These are phyloP conservation scores for Asterochloris erici DNA, from an alignment of 139 green algal species.

Conservation along the genomic window DNA sequence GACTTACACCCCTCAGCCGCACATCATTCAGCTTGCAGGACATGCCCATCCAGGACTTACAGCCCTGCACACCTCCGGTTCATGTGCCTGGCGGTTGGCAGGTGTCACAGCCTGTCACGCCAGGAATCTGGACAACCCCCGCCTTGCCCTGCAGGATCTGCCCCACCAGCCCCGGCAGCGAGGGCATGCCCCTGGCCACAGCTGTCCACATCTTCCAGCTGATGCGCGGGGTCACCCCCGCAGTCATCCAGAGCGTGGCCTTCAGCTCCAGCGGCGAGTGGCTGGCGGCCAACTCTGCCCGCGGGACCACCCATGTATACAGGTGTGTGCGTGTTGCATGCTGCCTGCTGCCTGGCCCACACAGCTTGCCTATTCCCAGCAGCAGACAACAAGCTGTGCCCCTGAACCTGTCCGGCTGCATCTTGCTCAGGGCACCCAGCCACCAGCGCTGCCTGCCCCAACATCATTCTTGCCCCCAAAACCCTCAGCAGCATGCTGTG, in stretches of 20 bases:
- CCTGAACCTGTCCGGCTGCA: neutral
- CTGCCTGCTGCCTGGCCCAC: neutral
- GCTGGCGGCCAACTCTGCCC: conserved; percentile 38
- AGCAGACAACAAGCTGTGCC: neutral
- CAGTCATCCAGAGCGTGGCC: conserved; percentile 51
- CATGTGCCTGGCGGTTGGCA: too few species aligned
- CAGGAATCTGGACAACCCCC: too few species aligned
- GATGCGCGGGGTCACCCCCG: conserved; percentile 63
- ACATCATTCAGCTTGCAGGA: too few species aligned
- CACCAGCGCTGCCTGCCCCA: too few species aligned
- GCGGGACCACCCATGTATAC: conserved; percentile 55
- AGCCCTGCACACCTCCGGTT: too few species aligned
- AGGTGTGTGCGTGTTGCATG: conserved; percentile 22
- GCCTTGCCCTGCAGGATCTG: too few species aligned
- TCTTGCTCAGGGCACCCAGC: neutral
- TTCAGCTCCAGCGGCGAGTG: conserved; percentile 45
- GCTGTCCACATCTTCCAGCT: conserved; percentile 39
- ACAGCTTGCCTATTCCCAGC: neutral
- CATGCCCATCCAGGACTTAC: too few species aligned
- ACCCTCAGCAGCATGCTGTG: too few species aligned
- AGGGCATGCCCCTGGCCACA: conserved; percentile 2
- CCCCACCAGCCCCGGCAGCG: neutral
- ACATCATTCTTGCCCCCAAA: too few species aligned
- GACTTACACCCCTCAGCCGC: too few species aligned
- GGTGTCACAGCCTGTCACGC: too few species aligned